Percentiles rank a stretch among this genome's conserved stretches.
phyloP scores from a whole-genome alignment of 1,284 basidiomycete genomes.

The Erythrobasidium hasegawianum region DNA sequence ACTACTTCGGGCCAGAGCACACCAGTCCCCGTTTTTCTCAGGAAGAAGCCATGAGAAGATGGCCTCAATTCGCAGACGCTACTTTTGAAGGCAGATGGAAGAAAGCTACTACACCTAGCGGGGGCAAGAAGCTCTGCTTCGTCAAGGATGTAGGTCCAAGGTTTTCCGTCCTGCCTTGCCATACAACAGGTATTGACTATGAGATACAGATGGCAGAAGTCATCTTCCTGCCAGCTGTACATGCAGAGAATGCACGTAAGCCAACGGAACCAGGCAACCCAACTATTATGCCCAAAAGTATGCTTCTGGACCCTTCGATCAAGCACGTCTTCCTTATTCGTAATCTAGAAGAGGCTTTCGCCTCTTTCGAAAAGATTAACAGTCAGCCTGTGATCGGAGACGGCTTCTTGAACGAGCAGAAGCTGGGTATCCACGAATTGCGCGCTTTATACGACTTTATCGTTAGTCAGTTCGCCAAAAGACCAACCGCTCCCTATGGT shows the following conservation, averaged over 20 bases:
- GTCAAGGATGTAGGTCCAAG: neutral
- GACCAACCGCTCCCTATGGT: constrained; percentile 30
- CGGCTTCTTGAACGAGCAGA: constrained; percentile 38
- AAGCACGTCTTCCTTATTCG: constrained; percentile 69
- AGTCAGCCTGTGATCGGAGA: constrained; percentile 35
- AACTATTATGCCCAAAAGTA: constrained; percentile 53
- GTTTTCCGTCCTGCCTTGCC: no score
- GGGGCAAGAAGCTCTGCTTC: neutral
- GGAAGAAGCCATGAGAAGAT: neutral
- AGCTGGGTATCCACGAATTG: constrained; percentile 39
- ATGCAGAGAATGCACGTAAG: neutral
- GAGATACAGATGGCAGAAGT: neutral
- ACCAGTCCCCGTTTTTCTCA: neutral
- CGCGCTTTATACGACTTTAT: constrained; percentile 22
- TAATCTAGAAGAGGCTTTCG: constrained; percentile 53
- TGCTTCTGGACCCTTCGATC: constrained; percentile 77
- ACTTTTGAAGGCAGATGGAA: neutral
- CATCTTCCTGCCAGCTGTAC: neutral
- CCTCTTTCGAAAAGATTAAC: constrained; percentile 5
- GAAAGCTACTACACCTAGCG: neutral
- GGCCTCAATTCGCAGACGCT: neutral
- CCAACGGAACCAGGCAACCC: constrained; percentile 30
- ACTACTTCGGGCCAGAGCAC: neutral
- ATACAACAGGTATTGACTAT: no score
- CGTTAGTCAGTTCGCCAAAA: neutral